Evolutionary conservation across 495 filamentous ascomycete genomes (phyloP).

Genomic region (Aspergillus bridgeri): DNA sequence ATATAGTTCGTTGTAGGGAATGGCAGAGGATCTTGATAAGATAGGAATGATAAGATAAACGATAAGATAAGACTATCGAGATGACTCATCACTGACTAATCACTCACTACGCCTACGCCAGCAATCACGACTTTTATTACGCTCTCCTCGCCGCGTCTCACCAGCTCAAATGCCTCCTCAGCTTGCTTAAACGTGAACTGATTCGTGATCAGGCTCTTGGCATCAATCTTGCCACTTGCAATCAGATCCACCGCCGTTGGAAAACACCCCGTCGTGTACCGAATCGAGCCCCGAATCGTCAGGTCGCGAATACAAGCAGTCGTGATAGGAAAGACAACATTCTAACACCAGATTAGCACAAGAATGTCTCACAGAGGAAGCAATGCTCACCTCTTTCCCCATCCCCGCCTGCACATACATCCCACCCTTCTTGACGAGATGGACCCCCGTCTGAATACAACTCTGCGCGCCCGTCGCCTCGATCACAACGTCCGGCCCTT

Average conservation of each 20-base stretch:
- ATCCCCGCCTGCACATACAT: slow-evolving; percentile 86
- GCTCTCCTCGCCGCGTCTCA: slow-evolving; percentile 68
- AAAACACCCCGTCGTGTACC: slow-evolving; percentile 78
- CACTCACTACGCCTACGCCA: no score
- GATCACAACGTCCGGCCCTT: slow-evolving; percentile 73
- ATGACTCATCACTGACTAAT: no score
- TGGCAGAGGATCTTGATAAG: no score
- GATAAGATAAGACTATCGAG: no score
- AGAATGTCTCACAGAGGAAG: not conserved
- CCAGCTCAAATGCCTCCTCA: slow-evolving; percentile 74
- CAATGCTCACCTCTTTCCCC: slow-evolving; percentile 60
- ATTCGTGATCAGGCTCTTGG: slow-evolving; percentile 68
- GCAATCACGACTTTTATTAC: slow-evolving; percentile 84
- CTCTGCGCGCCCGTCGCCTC: slow-evolving; percentile 81
- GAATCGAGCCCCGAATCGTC: slow-evolving; percentile 75
- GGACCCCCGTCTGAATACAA: slow-evolving; percentile 69
- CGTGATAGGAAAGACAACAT: slow-evolving; percentile 81
- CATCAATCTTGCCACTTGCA: slow-evolving; percentile 58
- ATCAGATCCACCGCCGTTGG: slow-evolving; percentile 71
- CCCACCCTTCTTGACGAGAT: slow-evolving; percentile 67
- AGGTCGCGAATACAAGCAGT: slow-evolving; percentile 80
- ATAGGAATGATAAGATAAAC: no score
- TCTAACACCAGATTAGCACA: slow-evolving; percentile 17
- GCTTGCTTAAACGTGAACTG: slow-evolving; percentile 70
- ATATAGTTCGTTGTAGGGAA: no score